Evolutionary conservation across 23 red algal species (phyloP).

Genomic region (Gracilariopsis chorda): DNA sequence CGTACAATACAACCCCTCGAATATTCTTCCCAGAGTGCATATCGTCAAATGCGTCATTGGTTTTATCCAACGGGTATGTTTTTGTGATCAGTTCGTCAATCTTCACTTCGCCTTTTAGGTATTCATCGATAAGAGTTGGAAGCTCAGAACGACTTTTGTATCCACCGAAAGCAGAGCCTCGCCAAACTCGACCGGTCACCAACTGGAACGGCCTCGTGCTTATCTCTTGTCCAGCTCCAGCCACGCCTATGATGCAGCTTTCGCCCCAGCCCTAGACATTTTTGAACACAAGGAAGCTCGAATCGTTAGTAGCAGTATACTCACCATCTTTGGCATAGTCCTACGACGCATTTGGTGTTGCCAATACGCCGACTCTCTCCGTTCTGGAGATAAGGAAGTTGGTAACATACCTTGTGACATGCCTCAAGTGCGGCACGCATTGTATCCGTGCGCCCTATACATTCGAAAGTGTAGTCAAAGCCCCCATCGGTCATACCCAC

Average conservation of each 20-base stretch:
- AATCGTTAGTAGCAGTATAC: too few relatives aligned
- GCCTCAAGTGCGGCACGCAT: constrained; percentile 94
- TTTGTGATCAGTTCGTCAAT: constrained; percentile 87
- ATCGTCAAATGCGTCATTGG: constrained; percentile 86
- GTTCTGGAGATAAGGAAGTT: not conserved
- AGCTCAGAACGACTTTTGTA: constrained; percentile 89
- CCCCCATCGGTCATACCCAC: constrained; percentile 93
- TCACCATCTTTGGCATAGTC: too few relatives aligned
- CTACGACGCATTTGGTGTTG: too few relatives aligned
- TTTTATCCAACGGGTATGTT: constrained; percentile 71
- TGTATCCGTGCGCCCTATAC: constrained; percentile 73
- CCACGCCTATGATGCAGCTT: constrained; percentile 94
- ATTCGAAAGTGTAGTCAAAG: constrained; percentile 98
- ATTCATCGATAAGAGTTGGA: constrained; percentile 77
- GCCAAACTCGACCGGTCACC: constrained; percentile 94
- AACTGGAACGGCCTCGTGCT: constrained; percentile 95
- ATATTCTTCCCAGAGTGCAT: constrained; percentile 92
- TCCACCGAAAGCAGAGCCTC: constrained; percentile 92
- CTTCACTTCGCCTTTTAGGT: constrained; percentile 81
- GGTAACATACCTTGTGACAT: constrained; percentile 76
- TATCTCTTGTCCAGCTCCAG: constrained; percentile 88
- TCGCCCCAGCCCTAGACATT: constrained; percentile 84
- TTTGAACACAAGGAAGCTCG: too few relatives aligned
- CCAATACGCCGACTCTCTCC: too few relatives aligned
- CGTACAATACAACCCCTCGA: constrained; percentile 76